A percentile compares a stretch with the other conserved stretches of the same genome.
Evolutionary conservation across 176 grass and related monocot species (phyloP).

Genomic region (Secale cereale): DNA sequence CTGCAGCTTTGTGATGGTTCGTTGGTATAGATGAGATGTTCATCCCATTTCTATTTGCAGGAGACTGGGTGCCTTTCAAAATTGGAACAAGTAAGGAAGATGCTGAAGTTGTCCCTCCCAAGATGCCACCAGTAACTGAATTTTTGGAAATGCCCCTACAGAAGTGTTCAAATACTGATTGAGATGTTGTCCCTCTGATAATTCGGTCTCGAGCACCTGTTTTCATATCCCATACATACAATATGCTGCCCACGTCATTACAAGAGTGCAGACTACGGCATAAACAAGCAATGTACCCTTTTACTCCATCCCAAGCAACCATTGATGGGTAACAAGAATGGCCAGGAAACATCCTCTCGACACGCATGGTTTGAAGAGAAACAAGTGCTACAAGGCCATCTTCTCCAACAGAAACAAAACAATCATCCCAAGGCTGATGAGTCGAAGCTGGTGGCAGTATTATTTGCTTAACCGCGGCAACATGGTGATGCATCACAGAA

Average conservation of each 20-base stretch:
- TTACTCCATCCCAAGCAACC: conserved; percentile 89
- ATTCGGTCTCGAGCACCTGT: conserved; percentile 72
- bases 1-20: conserved; percentile 40
- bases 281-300: conserved; percentile 95
- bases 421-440: conserved; percentile 77
- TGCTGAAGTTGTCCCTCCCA: conserved; percentile 90
- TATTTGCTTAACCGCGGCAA: conserved; percentile 74
- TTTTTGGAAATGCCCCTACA: conserved; percentile 87
- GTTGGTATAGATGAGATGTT: conserved; percentile 24
- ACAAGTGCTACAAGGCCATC: conserved; percentile 86
- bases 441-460: conserved; percentile 70
- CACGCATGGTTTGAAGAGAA: conserved; percentile 77
- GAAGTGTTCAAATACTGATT: conserved; percentile 86
- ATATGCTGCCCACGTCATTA: conserved; percentile 48
- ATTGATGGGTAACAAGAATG: conserved; percentile 72
- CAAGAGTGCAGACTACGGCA: conserved; percentile 63
- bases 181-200: conserved; percentile 69
- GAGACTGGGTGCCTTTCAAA: conserved; percentile 51
- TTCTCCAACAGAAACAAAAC: conserved; percentile 88
- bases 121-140: conserved; percentile 72
- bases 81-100: conserved; percentile 72
- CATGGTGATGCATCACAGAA: conserved; percentile 86
- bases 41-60: conserved; percentile 25
- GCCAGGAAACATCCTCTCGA: conserved; percentile 95
- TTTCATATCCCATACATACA: conserved; percentile 98